phyloP scores from a whole-genome alignment of 2,329 filamentous ascomycete species.

The Simplicillium sp. region DNA sequence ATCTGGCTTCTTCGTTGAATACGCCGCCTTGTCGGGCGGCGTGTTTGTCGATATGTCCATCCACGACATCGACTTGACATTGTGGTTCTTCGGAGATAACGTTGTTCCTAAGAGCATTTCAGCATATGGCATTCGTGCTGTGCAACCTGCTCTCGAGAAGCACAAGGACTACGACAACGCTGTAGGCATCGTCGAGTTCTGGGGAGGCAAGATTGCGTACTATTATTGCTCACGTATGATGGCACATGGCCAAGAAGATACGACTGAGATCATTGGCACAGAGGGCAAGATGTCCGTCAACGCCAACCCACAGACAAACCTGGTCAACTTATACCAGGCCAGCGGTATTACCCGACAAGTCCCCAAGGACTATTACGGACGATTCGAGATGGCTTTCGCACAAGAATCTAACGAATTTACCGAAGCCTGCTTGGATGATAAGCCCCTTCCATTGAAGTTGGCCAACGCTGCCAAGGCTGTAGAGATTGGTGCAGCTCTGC shows the following conservation, averaged over 20 bases:
- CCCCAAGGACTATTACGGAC: conserved; percentile 51
- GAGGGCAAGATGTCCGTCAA: conserved; percentile 55
- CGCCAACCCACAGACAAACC: conserved; percentile 41
- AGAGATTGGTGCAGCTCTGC: conserved; percentile 49
- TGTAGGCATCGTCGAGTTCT: conserved; percentile 54
- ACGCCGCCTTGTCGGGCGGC: conserved; percentile 55
- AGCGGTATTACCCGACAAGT: conserved; percentile 48
- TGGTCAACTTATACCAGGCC: conserved; percentile 45
- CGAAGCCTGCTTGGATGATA: conserved; percentile 45
- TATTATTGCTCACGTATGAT: conserved; percentile 58
- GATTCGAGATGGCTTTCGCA: conserved; percentile 55
- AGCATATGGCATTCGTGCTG: conserved; percentile 20
- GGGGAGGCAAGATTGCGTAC: conserved; percentile 52
- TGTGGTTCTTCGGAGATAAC: conserved; percentile 24
- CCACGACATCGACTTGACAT: conserved; percentile 48
- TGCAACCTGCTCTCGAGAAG: conserved; percentile 20
- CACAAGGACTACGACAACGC: conserved; percentile 21
- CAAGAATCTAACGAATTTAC: conserved; percentile 56
- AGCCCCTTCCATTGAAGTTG: conserved; percentile 44
- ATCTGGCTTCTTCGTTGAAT: conserved; percentile 58
- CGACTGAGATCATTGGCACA: conserved; percentile 58
- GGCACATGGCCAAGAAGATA: conserved; percentile 58
- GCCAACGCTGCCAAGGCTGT: conserved; percentile 48
- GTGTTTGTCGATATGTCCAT: conserved; percentile 65
- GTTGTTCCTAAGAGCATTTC: conserved; percentile 19